phyloP scores from a whole-genome alignment of 495 filamentous ascomycete genomes.

The Chaetomium tenue region DNA sequence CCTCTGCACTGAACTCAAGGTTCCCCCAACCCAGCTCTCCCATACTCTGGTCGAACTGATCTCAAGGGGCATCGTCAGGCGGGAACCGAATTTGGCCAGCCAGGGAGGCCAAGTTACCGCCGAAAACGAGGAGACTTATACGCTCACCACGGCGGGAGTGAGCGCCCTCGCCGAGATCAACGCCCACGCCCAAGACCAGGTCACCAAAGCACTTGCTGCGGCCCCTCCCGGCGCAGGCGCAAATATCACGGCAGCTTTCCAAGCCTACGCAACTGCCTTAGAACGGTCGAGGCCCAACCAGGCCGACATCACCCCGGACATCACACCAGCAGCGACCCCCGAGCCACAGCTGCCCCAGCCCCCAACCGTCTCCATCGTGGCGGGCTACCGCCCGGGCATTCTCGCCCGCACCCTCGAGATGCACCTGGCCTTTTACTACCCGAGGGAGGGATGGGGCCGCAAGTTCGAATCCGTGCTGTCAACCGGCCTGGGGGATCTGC shows the following conservation, averaged over 20 bases:
- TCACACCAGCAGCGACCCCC: slow-evolving; percentile 4
- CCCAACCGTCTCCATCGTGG: slow-evolving; percentile 21
- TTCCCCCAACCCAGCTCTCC: slow-evolving; percentile 16
- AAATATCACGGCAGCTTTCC: slow-evolving; percentile 25
- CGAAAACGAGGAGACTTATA: background rate
- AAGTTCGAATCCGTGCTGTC: slow-evolving; percentile 30
- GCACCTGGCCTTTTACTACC: slow-evolving; percentile 34
- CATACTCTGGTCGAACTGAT: slow-evolving; percentile 24
- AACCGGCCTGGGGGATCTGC: slow-evolving; percentile 16
- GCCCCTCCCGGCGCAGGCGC: slow-evolving; percentile 15
- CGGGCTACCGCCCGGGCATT: slow-evolving; percentile 38
- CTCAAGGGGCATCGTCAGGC: slow-evolving; percentile 1
- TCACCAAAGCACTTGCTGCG: slow-evolving; percentile 22
- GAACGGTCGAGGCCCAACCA: slow-evolving; percentile 13
- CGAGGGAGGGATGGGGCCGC: slow-evolving; percentile 25
- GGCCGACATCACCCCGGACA: background rate
- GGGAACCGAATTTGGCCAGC: background rate
- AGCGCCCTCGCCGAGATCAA: slow-evolving; percentile 25
- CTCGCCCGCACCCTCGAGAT: slow-evolving; percentile 35
- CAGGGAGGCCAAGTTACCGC: background rate
- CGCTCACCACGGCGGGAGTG: slow-evolving; percentile 20
- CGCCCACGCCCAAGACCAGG: slow-evolving; percentile 26
- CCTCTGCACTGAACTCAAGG: slow-evolving; percentile 24
- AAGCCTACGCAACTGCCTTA: slow-evolving; percentile 27
- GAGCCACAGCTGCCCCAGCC: background rate